Evolutionary conservation across 1,284 basidiomycete genomes (phyloP).

Genomic region (Cystobasidiaceae sp.): DNA sequence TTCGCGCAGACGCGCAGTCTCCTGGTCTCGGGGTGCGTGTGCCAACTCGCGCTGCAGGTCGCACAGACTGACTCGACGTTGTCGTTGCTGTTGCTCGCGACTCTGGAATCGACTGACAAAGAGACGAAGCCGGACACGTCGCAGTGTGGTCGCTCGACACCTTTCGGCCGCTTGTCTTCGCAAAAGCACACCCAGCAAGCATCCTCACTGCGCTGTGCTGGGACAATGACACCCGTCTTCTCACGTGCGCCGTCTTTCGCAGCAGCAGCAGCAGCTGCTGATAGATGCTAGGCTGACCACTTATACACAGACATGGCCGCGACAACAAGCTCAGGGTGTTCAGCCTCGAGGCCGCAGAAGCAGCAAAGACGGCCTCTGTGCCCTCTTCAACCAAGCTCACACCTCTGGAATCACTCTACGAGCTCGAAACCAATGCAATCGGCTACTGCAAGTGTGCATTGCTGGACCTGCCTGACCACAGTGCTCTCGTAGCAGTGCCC

Average conservation of each 20-base stretch:
- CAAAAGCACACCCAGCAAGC: constrained; percentile 36
- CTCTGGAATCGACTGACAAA: not conserved
- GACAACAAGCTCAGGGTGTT: constrained; percentile 37
- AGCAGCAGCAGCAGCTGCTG: not conserved
- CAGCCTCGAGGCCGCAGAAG: not conserved
- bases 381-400: not conserved
- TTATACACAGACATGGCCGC: constrained; percentile 35
- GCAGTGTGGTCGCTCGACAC: constrained; percentile 36
- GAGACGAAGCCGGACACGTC: constrained; percentile 37
- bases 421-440: constrained; percentile 38
- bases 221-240: constrained; percentile 7
- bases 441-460: constrained; percentile 39
- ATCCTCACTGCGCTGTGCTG: constrained; percentile 33
- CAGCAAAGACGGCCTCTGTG: not conserved
- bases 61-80: not conserved
- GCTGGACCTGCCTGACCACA: not conserved
- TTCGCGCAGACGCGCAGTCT: constrained; percentile 16
- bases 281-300: too few relatives aligned
- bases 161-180: constrained; percentile 31
- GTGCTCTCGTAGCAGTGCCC: constrained; percentile 37
- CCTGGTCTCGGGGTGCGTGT: constrained; percentile 33
- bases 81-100: not conserved
- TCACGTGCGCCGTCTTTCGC: constrained; percentile 35
- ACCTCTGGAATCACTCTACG: constrained; percentile 12
- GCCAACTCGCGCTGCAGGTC: too few relatives aligned